Evolutionary conservation across 108 stramenopile species (phyloP).

Genomic region (Cyclotella sp.): DNA sequence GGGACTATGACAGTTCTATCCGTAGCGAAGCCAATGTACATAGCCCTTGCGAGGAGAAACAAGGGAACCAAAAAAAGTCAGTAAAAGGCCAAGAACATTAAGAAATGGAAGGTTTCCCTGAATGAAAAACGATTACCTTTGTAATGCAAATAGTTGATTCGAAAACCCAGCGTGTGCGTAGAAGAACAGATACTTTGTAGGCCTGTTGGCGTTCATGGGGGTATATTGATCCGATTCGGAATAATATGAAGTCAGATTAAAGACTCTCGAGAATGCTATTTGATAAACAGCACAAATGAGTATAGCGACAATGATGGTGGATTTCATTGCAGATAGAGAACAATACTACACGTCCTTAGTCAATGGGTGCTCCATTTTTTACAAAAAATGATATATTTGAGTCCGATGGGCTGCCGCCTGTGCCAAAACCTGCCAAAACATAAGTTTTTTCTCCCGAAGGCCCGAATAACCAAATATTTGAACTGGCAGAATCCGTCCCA

Average conservation of each 20-base stretch:
- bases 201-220: not conserved
- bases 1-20: not conserved
- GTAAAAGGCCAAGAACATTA: too few species aligned
- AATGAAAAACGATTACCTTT: not conserved
- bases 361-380: too few species aligned
- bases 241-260: not conserved
- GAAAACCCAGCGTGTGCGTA: slow-evolving; percentile 7
- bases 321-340: too few species aligned
- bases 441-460: too few species aligned
- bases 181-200: not conserved
- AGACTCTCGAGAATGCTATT: not conserved
- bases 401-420: too few species aligned
- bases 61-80: not conserved
- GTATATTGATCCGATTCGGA: not conserved
- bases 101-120: not conserved
- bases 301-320: not conserved
- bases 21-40: not conserved
- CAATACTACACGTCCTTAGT: too few species aligned
- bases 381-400: too few species aligned
- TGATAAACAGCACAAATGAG: not conserved
- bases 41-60: not conserved
- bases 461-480: too few species aligned
- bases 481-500: too few species aligned
- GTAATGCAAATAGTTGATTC: slow-evolving; percentile 3
- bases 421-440: too few species aligned